Base-by-base conservation (phyloP, 2,329 filamentous ascomycete species). In the Cryphonectria japonica region DNA sequence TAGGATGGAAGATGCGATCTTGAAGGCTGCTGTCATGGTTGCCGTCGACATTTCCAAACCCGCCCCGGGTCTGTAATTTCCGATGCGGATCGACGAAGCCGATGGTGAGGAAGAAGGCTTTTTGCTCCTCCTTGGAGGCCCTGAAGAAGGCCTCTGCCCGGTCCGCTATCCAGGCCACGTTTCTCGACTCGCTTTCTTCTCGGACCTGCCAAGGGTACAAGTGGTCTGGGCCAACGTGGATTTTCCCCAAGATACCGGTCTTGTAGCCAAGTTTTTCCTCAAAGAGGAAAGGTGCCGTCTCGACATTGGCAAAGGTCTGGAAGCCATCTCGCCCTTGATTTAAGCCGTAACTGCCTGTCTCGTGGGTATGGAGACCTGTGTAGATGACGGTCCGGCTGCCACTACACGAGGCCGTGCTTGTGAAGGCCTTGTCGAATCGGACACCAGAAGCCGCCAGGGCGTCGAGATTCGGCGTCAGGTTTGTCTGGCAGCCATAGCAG, bases 81-180 rank as follows among this genome's bases (percentile, higher is more conserved):
- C 84, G 79, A 75, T 86, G 85, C 3, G 84, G 83, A 69, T 87
- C 84, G 22, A 80, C 78, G 70, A 78, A 85, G 3, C 82, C 84
- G 43, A 86, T 79, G 0, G 84, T 86, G 50, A 86, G 76, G 71
- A 80, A 81, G 73, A 86, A 86, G 0, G 83, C 78, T 46, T 77
- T 76, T 0, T 77, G 71, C 4, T 77, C 73, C 1, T 73, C 72
- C 34, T 77, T 77, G 1, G 81, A 77, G 19, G 76, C 62, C 7
- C 79, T 73, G 59, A 86, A 82, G 72, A 86, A 84, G 0, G 71
- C 74, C 11, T 73, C 78, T 0, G 80, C 80, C 59, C 78, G 78
- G 34, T 81, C 80, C 0, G 84, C 82, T 79, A 1, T 82, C 81
- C 11, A 81, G 9, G 78, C 78, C 4, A 84, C 82, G 70, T 86